A percentile compares a stretch with the other conserved stretches of the same genome.
phyloP scores from a whole-genome alignment of 495 filamentous ascomycete species.

The Chaetomium tenue region DNA sequence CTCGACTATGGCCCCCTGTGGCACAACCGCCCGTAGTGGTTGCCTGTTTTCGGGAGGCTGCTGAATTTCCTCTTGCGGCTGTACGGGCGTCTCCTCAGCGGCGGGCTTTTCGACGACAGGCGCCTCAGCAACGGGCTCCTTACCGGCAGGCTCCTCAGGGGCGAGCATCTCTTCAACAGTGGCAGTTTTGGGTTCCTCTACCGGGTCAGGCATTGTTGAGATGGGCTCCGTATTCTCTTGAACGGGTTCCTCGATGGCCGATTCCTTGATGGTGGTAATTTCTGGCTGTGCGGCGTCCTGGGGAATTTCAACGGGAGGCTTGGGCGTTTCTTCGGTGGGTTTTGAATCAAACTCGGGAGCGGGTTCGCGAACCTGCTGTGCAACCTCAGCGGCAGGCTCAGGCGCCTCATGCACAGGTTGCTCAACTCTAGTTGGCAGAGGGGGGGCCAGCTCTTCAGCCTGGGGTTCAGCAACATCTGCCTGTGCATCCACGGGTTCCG shows the following conservation, averaged over 20 bases:
- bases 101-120: no score
- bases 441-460: conserved; percentile 13
- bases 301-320: conserved; percentile 6
- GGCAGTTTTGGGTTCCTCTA: neutral
- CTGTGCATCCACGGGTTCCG: neutral
- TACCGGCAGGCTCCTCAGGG: no score
- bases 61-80: conserved; percentile 2
- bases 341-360: conserved; percentile 1
- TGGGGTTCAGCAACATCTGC: neutral
- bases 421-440: neutral
- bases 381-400: neutral
- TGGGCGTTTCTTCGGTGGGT: neutral
- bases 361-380: neutral
- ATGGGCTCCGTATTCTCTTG: conserved; percentile 13
- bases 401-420: neutral
- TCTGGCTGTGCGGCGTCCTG: conserved; percentile 1
- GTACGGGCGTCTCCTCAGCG: neutral
- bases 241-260: neutral
- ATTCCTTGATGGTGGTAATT: neutral
- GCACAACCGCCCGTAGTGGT: no score
- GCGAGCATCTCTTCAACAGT: neutral
- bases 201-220: neutral
- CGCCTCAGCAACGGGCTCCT: no score
- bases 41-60: neutral
- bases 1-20: neutral